Evolutionary conservation across 495 filamentous ascomycete genomes (phyloP).

Genomic region (Aspergillus sclerotiicarbonarius): DNA sequence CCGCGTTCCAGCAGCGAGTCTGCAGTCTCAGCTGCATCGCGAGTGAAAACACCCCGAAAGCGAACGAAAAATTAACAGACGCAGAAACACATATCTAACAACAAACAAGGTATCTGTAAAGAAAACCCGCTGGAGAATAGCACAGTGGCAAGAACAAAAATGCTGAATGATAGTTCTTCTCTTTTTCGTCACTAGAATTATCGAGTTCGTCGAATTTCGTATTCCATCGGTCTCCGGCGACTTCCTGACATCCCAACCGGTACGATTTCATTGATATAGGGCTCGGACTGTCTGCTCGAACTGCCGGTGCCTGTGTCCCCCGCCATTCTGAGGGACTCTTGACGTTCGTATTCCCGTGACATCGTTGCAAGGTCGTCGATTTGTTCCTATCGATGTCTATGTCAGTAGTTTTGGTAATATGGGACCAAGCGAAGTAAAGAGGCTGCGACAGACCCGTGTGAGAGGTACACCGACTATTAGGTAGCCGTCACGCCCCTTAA

Average conservation of each 20-base stretch:
- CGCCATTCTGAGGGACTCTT: conserved; percentile 51
- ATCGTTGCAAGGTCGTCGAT: conserved; percentile 52
- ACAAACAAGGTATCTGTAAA: background rate
- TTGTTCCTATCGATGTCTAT: conserved; percentile 38
- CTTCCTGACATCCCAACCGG: conserved; percentile 32
- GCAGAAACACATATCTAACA: background rate
- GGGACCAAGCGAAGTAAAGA: conserved; percentile 4
- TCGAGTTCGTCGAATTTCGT: conserved; percentile 30
- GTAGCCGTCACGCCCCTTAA: conserved; percentile 53
- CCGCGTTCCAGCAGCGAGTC: no score
- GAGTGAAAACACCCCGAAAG: background rate
- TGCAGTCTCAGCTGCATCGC: background rate
- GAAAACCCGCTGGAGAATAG: background rate
- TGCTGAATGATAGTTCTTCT: background rate
- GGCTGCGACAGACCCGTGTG: conserved; percentile 43
- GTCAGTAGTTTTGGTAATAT: background rate
- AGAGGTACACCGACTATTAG: conserved; percentile 50
- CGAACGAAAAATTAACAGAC: background rate
- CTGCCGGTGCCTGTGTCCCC: conserved; percentile 23
- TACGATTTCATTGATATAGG: conserved; percentile 53
- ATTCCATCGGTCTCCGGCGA: conserved; percentile 32
- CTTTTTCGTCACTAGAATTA: conserved; percentile 11
- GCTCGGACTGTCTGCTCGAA: conserved; percentile 31
- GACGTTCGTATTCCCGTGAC: conserved; percentile 52
- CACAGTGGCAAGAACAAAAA: background rate